A percentile compares a stretch with the other conserved stretches of the same genome.
These are phyloP conservation scores for Cladophialophora exuberans DNA, from an alignment of 2,329 filamentous ascomycete genomes.

Conservation along the genomic window DNA sequence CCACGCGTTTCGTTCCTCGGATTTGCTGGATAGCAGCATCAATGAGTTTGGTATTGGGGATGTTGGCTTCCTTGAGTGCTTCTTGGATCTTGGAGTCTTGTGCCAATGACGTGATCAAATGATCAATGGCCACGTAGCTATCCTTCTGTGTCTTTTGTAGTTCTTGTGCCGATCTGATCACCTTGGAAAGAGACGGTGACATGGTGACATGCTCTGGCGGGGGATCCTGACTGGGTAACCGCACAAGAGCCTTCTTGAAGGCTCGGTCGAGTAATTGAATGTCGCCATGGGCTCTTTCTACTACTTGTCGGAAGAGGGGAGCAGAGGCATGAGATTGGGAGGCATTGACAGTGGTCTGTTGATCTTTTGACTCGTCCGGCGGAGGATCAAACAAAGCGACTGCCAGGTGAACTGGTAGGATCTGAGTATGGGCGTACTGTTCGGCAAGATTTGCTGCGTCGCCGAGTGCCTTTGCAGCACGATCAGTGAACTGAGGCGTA, in stretches of 20 bases:
- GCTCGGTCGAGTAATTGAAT: slow-evolving; percentile 84
- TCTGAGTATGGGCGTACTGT: slow-evolving; percentile 88
- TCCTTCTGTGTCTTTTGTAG: slow-evolving; percentile 98
- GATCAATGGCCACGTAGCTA: slow-evolving; percentile 90
- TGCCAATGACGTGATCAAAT: slow-evolving; percentile 81
- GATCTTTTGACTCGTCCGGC: slow-evolving; percentile 70
- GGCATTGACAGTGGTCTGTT: slow-evolving; percentile 68
- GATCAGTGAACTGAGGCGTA: slow-evolving; percentile 81
- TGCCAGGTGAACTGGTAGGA: slow-evolving; percentile 87
- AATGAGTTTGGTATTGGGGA: slow-evolving; percentile 87
- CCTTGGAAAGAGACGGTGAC: slow-evolving; percentile 77
- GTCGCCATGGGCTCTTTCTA: slow-evolving; percentile 92
- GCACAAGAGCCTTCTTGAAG: slow-evolving; percentile 88
- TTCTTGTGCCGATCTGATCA: slow-evolving; percentile 82
- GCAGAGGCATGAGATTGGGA: slow-evolving; percentile 64
- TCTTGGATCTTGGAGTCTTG: slow-evolving; percentile 77
- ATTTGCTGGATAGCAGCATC: slow-evolving; percentile 90
- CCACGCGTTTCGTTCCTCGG: slow-evolving; percentile 87
- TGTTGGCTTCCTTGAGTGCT: slow-evolving; percentile 80
- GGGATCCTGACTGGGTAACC: slow-evolving; percentile 90
- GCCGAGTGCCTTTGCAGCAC: slow-evolving; percentile 84
- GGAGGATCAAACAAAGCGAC: slow-evolving; percentile 55
- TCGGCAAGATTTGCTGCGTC: slow-evolving; percentile 86
- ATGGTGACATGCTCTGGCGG: slow-evolving; percentile 87
- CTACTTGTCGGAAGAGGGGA: slow-evolving; percentile 91